Base-by-base conservation (phyloP, 257 asterid species). In the Misopates orontium region DNA sequence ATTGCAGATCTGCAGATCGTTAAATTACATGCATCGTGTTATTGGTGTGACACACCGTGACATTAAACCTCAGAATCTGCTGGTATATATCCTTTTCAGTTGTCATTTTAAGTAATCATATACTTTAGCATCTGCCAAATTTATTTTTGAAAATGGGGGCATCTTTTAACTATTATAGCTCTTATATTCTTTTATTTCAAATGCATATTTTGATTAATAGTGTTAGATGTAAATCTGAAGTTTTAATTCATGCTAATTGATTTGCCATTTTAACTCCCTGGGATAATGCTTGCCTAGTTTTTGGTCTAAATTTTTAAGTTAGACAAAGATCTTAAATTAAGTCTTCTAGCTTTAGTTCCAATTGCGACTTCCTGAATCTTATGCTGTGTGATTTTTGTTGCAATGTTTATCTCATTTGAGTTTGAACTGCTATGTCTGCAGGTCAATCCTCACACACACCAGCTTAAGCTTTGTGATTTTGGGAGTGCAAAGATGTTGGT, bases 401-500 rank as follows among this genome's bases (percentile, higher is more conserved):
- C 11, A 28, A 23, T 9, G 17, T 25, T 8, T 24, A 52, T 40
- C 55, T 16, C 18, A 14, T 62, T 45, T 41, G 19, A 40, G 47
- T 47, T 71, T 68, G 5, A 31, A 69, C 55, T 14, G 24, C 5
- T 10, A 28, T 56, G 55, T 53, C 42, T 66, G 54, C 79, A 87
- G 91, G 95, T 87, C 62, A 81, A 87, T 85, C 80, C 95, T 50
- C 87, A 78, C 69, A 84, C 95, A 1, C 85, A 78, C 52, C 89
- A 80, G 73, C 85, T 87, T 67, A 87, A 87, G 75, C 68, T 87
- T 70, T 87, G 95, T 56, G 95, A 87, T 79, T 80, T 87, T 75
- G 95, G 95, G 32, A 87, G 91, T 24, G 91, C 95, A 10, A 87
- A 87, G 81, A 82, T 82, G 78, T 72, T 87, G 89, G 95, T 84